Percentiles rank a stretch among this genome's conserved stretches.
Evolutionary conservation across 805 yeast species (phyloP).

Genomic region (Saccharomycopsis sp.): DNA sequence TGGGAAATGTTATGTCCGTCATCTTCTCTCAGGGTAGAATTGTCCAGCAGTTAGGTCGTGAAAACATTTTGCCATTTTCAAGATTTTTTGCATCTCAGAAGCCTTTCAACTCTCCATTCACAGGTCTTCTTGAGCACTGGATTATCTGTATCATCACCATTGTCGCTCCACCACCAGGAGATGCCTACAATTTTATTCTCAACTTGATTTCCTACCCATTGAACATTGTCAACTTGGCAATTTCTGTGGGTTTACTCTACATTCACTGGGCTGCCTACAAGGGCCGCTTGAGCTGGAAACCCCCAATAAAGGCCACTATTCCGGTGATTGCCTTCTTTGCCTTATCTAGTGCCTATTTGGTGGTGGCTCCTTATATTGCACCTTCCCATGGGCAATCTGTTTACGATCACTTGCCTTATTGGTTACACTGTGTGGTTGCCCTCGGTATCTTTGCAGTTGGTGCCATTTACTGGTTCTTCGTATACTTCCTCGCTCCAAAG

Average conservation of each 20-base stretch:
- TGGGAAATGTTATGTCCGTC: conserved; percentile 77
- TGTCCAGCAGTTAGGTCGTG: conserved; percentile 74
- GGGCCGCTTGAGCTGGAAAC: conserved; percentile 56
- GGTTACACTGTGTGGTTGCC: conserved; percentile 75
- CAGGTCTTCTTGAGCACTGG: conserved; percentile 73
- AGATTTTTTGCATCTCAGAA: conserved; percentile 60
- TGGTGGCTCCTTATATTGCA: conserved; percentile 74
- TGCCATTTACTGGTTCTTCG: conserved; percentile 56
- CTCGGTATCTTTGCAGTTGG: conserved; percentile 69
- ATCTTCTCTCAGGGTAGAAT: conserved; percentile 78
- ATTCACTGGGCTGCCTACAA: conserved; percentile 44
- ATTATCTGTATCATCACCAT: conserved; percentile 66
- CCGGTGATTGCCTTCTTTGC: conserved; percentile 60
- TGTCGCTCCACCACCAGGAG: conserved; percentile 80
- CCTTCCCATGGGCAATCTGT: conserved; percentile 62
- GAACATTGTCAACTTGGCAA: conserved; percentile 63
- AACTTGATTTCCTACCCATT: conserved; percentile 78
- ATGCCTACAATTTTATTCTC: conserved; percentile 75
- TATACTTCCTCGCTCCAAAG: conserved; percentile 54
- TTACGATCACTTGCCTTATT: conserved; percentile 66
- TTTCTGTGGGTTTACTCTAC: conserved; percentile 56
- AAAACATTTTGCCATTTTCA: conserved; percentile 72
- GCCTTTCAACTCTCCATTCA: conserved; percentile 69
- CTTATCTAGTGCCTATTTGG: conserved; percentile 57
- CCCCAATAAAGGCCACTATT: conserved; percentile 61